Base-by-base conservation (phyloP, 2,329 filamentous ascomycete species). In the Fusarium brevicatenulatum region DNA sequence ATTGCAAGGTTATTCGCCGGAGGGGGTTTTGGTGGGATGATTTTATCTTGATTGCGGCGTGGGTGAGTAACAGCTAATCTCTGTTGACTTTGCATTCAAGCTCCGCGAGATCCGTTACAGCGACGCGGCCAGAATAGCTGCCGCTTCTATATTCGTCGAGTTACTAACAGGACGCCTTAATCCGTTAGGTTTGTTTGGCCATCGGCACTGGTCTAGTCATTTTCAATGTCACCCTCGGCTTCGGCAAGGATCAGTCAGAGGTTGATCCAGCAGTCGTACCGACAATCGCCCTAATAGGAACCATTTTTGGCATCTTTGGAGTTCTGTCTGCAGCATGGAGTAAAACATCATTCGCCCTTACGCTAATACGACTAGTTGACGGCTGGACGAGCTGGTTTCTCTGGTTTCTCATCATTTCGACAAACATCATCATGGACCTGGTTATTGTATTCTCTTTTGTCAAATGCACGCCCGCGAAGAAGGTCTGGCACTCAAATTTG, bases 1-100 rank as follows among this genome's bases (percentile, higher is more conserved):
- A 65, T 12, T 66, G 63, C 3, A 66, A 66, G 37, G 8, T 65
- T 0, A 34, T 49, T 23, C 49, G 63, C 0, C 36, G 7, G 2
- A 25, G 60, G 4, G 23, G 60, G 1, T 34, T 65, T 19, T 66
- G 63, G 63, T 65, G 60, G 60, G 63, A 66, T 12, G 63, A 65
- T 39, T 19, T 50, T 23, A 18, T 58, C 12, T 30, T 66, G 1
- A 43, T 66, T 28, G 60, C 63, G 3, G 30, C 63, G 9, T 66
- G 60, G 63, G 63, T 66, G 7, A 37, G 63, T 23, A 12, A 0
- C 21, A 18, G 15, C 2, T 16, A 9, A 49, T 18, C 4, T 30
- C 2, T 49, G 44, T n/a, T 46, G 12, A 21, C 0, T 28, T 21
- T 7, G 18, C 7, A 13, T 4, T 6, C 18, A 7, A 2, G 13